Base-by-base conservation (phyloP, 768 basidiomycete genomes). In the Podaxis rugospora region DNA sequence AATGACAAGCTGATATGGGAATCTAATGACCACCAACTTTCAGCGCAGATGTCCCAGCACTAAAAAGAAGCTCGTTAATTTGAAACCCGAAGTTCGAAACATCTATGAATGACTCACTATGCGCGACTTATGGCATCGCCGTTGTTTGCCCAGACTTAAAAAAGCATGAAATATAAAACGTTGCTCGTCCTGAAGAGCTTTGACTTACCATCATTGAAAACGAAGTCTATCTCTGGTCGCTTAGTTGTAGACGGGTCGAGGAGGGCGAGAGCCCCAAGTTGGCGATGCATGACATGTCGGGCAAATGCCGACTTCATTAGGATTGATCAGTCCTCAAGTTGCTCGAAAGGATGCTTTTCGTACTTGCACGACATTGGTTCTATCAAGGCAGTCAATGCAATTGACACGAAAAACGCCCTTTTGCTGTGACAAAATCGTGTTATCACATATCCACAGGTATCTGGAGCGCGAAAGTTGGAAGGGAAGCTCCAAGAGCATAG, bases 291-390 rank as follows among this genome's bases (percentile, higher is more conserved):
- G 16, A 94, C 82, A 72, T 90, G 82, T 61, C 96, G 83, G 3
- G 94, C 90, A 67, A 99, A 92, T 0, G 96, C 96, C 21, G 94
- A 96, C 88, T 97, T 46, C 39, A 53, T 44, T 61, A 23, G 23
- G 27, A n/a, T 54, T 25, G 36, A 35, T 61, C 35, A 39, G 16
- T 49, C 64, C 62, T 7, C 13, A 27, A 28, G 44, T 21, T 23
- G 28, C 18, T 32, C 16, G 47, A 25, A 55, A 28, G 14, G 32
- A 25, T 5, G 28, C 9, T 10, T 18, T 21, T 55, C 78, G 53
- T 66, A 88, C 93, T 81, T 93, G 89, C 7, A 97, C 92, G 23
- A 97, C 95, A 69, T 96, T 97, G 13, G 96, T 98, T 55, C 96
- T 79, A 69, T 98, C 96, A 44, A 98, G 76, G 67, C 95, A 96